Conservation (phyloP, 2,329 filamentous ascomycete genomes). For the Fusarium domesticum region DNA sequence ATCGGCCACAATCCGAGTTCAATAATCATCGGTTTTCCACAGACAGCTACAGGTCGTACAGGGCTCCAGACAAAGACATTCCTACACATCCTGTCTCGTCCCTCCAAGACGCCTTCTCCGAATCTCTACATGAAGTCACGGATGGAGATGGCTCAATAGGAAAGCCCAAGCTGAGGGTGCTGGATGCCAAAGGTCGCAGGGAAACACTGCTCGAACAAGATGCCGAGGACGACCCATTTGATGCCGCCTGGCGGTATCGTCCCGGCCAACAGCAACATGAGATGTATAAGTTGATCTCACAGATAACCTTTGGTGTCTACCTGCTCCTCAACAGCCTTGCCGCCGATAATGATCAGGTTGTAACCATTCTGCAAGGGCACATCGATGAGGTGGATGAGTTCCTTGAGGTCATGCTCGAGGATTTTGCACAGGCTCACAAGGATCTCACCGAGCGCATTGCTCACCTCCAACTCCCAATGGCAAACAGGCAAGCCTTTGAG, state of each 20-base stretch:
- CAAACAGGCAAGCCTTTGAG: conserved; percentile 80
- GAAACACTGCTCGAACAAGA: conserved; percentile 65
- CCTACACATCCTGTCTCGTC: conserved; percentile 65
- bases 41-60: conserved; percentile 25
- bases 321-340: conserved; percentile 80
- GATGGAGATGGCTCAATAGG: conserved; percentile 37
- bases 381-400: conserved; percentile 94
- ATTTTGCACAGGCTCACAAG: conserved; percentile 71
- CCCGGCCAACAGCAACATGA: conserved; percentile 79
- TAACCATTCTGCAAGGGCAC: conserved; percentile 84
- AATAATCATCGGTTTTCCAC: conserved; percentile 17
- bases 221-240: conserved; percentile 68
- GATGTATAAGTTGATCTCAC: conserved; percentile 82
- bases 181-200: conserved; percentile 60
- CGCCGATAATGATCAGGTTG: conserved; percentile 83
- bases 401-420: conserved; percentile 79
- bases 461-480: conserved; percentile 76
- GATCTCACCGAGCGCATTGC: conserved; percentile 80
- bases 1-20: conserved; percentile 10
- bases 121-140: conserved; percentile 72
- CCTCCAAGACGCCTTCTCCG: conserved; percentile 80
- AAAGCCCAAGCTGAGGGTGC: conserved; percentile 52
- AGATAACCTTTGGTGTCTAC: conserved; percentile 92
- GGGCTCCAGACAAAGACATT: conserved; percentile 25
- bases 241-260: conserved; percentile 71